Conservation (phyloP, 805 yeast genomes). For the Myxozyma neglecta region DNA sequence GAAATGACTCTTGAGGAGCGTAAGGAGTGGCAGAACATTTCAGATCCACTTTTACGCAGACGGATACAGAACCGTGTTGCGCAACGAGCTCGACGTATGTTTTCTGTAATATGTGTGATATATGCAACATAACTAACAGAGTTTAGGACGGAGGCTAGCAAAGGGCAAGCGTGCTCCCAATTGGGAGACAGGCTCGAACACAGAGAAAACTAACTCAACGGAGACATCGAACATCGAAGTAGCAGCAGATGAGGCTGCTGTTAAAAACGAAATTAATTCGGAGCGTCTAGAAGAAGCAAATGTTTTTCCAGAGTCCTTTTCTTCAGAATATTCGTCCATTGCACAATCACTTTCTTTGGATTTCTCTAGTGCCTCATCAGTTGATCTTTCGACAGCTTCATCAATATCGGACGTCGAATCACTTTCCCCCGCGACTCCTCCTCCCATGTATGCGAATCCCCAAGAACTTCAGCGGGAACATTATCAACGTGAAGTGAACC, state of each 20-base stretch:
- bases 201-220: not conserved
- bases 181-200: not conserved
- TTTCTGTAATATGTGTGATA: not conserved
- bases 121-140: not conserved
- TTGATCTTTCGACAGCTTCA: slow-evolving; percentile 1
- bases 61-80: slow-evolving; percentile 27
- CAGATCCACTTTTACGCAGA: slow-evolving; percentile 21
- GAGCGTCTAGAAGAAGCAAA: too few species aligned
- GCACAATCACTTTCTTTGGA: not conserved
- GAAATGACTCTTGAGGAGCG: slow-evolving; percentile 22
- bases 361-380: slow-evolving; percentile 4
- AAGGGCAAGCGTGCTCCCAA: not conserved
- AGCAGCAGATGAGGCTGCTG: too few species aligned
- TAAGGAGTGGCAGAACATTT: slow-evolving; percentile 21
- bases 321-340: not conserved
- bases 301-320: too few species aligned
- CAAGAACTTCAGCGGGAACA: slow-evolving; percentile 17
- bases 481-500: slow-evolving; percentile 3
- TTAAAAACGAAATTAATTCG: too few species aligned
- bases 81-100: slow-evolving; percentile 25
- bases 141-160: slow-evolving; percentile 20
- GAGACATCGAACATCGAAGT: not conserved
- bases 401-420: slow-evolving; percentile 7
- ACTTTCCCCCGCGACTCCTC: slow-evolving; percentile 2
- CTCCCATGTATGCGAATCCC: slow-evolving; percentile 11